phyloP scores from a whole-genome alignment of 148 eudicot genomes.

The Silene uniflora region DNA sequence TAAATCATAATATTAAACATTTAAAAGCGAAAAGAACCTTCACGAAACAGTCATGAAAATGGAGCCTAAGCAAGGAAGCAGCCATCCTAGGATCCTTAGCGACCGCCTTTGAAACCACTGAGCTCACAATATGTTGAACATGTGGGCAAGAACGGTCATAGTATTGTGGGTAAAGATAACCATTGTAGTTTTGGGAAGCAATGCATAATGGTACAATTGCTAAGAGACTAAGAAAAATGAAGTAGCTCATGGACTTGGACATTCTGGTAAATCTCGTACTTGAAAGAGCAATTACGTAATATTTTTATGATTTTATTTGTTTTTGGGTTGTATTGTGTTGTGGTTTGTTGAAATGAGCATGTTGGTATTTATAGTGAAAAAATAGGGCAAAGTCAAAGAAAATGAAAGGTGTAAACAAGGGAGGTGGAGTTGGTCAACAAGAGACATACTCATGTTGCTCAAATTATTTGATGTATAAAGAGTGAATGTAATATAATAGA shows the following conservation, averaged over 20 bases:
- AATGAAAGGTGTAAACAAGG: slow-evolving; percentile 8
- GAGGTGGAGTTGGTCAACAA: slow-evolving; percentile 16
- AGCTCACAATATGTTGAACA: slow-evolving; percentile 48
- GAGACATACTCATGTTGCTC: background rate
- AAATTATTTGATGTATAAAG: slow-evolving; percentile 6
- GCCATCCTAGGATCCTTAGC: slow-evolving; percentile 73
- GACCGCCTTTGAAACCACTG: slow-evolving; percentile 59
- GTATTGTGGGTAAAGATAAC: slow-evolving; percentile 65
- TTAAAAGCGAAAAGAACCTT: slow-evolving; percentile 33
- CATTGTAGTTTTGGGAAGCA: slow-evolving; percentile 33
- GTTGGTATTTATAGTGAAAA: slow-evolving; percentile 6
- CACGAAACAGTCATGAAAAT: slow-evolving; percentile 88
- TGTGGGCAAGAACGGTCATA: slow-evolving; percentile 70
- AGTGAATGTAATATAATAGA: background rate
- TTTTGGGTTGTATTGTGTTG: slow-evolving; percentile 1
- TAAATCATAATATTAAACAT: too few species aligned
- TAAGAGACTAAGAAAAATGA: slow-evolving; percentile 13
- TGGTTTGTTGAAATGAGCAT: background rate
- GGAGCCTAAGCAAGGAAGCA: slow-evolving; percentile 78
- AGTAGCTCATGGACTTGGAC: slow-evolving; percentile 10
- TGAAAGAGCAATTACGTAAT: too few species aligned
- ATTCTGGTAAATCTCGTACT: background rate
- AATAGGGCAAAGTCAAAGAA: slow-evolving; percentile 13
- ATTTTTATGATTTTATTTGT: too few species aligned
- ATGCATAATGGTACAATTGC: slow-evolving; percentile 33